These are phyloP conservation scores for Boletellus ananas DNA, from an alignment of 768 basidiomycete species.

Conservation along the genomic window DNA sequence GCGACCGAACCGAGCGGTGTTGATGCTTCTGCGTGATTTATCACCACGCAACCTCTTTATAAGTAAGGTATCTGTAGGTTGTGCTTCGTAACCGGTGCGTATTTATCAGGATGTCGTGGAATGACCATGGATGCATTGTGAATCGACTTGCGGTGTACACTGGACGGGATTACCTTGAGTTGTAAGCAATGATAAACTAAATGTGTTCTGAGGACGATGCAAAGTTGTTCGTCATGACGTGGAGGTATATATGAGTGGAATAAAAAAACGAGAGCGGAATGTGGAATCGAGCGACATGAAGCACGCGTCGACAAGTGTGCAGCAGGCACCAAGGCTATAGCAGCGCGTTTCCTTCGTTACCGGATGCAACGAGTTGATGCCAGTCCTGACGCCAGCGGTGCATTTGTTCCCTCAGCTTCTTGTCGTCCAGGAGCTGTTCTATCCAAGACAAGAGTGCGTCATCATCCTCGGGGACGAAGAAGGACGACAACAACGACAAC, in stretches of 20 bases:
- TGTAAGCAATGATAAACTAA: conserved; percentile 22
- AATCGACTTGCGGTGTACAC: conserved; percentile 15
- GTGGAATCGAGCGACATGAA: conserved; percentile 5
- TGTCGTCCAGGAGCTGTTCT: conserved; percentile 50
- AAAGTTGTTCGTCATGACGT: conserved; percentile 14
- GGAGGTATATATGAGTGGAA: conserved; percentile 22
- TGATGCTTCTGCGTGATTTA: background rate
- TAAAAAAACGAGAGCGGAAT: conserved; percentile 11
- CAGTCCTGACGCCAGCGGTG: conserved; percentile 76
- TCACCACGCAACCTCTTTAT: background rate
- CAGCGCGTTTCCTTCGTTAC: conserved; percentile 58
- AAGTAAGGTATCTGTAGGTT: background rate
- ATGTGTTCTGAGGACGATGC: conserved; percentile 15
- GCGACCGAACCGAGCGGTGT: background rate
- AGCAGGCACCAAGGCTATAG: conserved; percentile 35
- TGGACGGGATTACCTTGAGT: conserved; percentile 20
- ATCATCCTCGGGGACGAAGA: conserved; percentile 92
- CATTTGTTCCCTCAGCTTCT: conserved; percentile 71
- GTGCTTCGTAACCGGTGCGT: background rate
- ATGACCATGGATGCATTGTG: background rate
- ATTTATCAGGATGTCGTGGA: background rate
- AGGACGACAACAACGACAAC: conserved; percentile 85
- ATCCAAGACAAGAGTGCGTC: conserved; percentile 82
- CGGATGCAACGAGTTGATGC: conserved; percentile 61
- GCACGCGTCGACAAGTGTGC: background rate